Conservation (phyloP, 371 early-diverging fungal species). For the Haplosporangium sp. region DNA sequence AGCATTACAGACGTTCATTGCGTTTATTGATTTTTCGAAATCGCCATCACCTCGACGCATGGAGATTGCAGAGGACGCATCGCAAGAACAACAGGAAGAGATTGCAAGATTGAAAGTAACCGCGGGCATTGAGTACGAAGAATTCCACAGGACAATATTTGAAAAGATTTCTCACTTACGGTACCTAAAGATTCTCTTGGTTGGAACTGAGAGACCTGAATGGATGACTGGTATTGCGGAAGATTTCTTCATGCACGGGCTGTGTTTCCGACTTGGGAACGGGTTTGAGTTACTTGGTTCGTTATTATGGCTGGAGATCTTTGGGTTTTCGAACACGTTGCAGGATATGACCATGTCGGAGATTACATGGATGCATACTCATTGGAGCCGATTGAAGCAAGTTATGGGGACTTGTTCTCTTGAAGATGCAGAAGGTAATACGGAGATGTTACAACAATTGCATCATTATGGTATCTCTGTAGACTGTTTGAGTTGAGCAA, state of each 20-base stretch:
- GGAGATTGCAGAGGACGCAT: neutral
- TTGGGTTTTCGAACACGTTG: neutral
- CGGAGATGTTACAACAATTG: too few species aligned
- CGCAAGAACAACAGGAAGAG: neutral
- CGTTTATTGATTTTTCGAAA: slow-evolving; percentile 3
- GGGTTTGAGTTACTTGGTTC: neutral
- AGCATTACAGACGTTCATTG: neutral
- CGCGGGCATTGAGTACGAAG: neutral
- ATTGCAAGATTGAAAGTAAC: too few species aligned
- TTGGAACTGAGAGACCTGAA: neutral
- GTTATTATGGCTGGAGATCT: neutral
- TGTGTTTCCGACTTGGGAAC: neutral
- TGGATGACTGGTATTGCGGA: neutral
- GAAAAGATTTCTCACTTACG: neutral
- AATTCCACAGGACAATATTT: neutral
- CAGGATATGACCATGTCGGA: neutral
- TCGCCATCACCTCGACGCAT: too few species aligned
- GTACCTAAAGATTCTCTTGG: neutral
- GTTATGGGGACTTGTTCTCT: neutral
- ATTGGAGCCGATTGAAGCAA: neutral
- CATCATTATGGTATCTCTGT: neutral
- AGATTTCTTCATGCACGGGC: neutral
- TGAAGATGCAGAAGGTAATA: too few species aligned
- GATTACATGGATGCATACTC: neutral
- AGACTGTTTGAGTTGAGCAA: too few species aligned